Percentiles rank a stretch among this genome's conserved stretches.
phyloP scores from a whole-genome alignment of 192 early-diverging fungal genomes.

The Coemansia sp. region DNA sequence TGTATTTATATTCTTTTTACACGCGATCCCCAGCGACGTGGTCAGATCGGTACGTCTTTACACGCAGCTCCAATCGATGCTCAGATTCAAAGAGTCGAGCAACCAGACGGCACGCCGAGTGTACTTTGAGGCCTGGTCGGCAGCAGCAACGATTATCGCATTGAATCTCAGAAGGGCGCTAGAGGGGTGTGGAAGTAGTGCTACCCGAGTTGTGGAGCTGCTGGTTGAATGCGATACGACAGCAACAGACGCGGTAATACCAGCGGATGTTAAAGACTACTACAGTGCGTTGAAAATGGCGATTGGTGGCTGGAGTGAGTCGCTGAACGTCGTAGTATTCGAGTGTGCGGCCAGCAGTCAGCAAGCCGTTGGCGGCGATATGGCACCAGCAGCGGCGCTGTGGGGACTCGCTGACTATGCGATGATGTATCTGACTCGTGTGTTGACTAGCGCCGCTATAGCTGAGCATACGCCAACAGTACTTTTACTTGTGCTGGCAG shows the following conservation, averaged over 20 bases:
- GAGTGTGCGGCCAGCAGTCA: slow-evolving; percentile 21
- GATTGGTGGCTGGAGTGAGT: slow-evolving; percentile 37
- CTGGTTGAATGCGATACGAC: slow-evolving; percentile 6
- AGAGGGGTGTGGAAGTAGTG: slow-evolving; percentile 17
- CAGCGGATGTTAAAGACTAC: slow-evolving; percentile 21
- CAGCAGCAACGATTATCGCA: slow-evolving; percentile 31
- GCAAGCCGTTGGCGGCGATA: neutral
- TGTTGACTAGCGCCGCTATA: slow-evolving; percentile 34
- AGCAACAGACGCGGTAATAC: neutral
- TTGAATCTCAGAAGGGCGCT: slow-evolving; percentile 19
- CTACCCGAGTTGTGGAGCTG: neutral
- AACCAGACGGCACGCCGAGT: slow-evolving; percentile 45
- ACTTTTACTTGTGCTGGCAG: slow-evolving; percentile 30
- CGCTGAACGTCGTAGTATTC: slow-evolving; percentile 21
- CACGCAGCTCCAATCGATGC: slow-evolving; percentile 50
- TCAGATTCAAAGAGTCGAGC: slow-evolving; percentile 49
- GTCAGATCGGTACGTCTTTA: slow-evolving; percentile 42
- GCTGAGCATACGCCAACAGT: slow-evolving; percentile 26
- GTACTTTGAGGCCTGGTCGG: slow-evolving; percentile 59
- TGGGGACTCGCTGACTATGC: slow-evolving; percentile 44
- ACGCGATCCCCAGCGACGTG: slow-evolving; percentile 48
- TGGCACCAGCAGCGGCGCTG: slow-evolving; percentile 7
- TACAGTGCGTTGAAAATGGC: slow-evolving; percentile 34
- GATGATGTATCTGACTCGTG: slow-evolving; percentile 44
- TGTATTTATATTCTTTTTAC: slow-evolving; percentile 56